phyloP scores from a whole-genome alignment of 2,329 filamentous ascomycete genomes.

The Cercospora sojina region DNA sequence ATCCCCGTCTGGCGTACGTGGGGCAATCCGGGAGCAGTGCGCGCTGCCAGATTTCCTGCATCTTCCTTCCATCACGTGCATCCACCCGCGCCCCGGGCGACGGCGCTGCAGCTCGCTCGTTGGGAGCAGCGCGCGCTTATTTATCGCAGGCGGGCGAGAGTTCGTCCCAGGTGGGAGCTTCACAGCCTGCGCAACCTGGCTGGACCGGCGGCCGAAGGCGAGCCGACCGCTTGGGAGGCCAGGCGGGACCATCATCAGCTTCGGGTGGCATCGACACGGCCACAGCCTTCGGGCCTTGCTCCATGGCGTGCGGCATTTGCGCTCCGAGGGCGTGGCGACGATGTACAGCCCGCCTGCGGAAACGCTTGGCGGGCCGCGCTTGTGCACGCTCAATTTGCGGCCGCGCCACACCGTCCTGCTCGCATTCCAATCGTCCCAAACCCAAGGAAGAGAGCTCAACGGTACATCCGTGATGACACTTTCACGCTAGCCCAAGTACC shows the following conservation, averaged over 20 bases:
- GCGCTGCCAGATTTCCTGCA: neutral
- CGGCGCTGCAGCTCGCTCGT: neutral
- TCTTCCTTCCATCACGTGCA: neutral
- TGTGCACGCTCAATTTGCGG: neutral
- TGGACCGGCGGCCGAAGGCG: neutral
- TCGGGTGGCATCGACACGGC: neutral
- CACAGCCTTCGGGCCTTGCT: neutral
- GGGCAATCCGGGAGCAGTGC: neutral
- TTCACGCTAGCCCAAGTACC: neutral
- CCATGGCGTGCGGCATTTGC: neutral
- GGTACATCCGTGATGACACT: neutral
- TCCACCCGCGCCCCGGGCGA: neutral
- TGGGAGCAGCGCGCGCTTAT: neutral
- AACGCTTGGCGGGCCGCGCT: neutral
- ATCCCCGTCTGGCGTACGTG: neutral
- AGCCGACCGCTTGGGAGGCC: neutral
- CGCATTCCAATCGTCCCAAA: neutral
- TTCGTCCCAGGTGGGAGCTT: neutral
- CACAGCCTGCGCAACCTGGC: neutral
- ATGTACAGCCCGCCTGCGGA: neutral
- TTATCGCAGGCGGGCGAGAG: neutral
- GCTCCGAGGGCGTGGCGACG: neutral
- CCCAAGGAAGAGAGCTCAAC: conserved; percentile 3
- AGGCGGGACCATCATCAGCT: neutral
- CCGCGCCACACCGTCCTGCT: neutral